Evolutionary conservation across 805 yeast genomes (phyloP).

Genomic region (Citeromyces matritensis): DNA sequence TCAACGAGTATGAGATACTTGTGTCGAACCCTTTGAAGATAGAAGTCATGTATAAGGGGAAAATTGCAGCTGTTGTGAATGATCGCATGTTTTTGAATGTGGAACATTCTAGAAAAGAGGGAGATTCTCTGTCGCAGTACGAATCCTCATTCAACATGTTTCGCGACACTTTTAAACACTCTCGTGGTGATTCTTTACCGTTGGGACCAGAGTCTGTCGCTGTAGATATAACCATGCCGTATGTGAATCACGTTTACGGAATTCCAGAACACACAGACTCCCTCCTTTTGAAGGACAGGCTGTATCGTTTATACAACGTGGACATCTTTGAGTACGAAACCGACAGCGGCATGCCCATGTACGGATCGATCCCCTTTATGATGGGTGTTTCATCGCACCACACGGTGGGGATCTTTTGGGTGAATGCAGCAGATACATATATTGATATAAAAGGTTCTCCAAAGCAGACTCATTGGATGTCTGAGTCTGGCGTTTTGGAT

Average conservation of each 20-base stretch:
- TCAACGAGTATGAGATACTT: too few species aligned
- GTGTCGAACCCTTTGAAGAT: conserved; percentile 29
- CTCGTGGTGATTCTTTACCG: conserved; percentile 47
- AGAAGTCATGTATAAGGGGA: conserved; percentile 26
- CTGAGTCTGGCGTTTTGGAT: conserved; percentile 80
- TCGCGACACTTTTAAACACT: conserved; percentile 56
- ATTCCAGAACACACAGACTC: conserved; percentile 93
- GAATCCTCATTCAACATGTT: conserved; percentile 46
- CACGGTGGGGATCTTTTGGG: conserved; percentile 78
- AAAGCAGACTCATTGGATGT: conserved; percentile 70
- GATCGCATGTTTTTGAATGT: conserved; percentile 56
- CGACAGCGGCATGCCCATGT: conserved; percentile 78
- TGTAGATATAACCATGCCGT: conserved; percentile 53
- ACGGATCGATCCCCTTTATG: conserved; percentile 87
- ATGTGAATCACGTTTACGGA: conserved; percentile 64
- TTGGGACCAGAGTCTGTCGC: conserved; percentile 87
- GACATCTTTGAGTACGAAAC: conserved; percentile 91
- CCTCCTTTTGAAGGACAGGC: conserved; percentile 59
- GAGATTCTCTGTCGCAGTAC: conserved; percentile 10
- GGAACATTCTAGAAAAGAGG: conserved; percentile 61
- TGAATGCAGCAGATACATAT: conserved; percentile 86
- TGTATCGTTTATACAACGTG: conserved; percentile 75
- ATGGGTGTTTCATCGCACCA: conserved; percentile 43
- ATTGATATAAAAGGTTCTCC: conserved; percentile 41
- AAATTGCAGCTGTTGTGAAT: conserved; percentile 42